Conservation (phyloP, 129 eudicot species). For the Flaveria sonorensis region DNA sequence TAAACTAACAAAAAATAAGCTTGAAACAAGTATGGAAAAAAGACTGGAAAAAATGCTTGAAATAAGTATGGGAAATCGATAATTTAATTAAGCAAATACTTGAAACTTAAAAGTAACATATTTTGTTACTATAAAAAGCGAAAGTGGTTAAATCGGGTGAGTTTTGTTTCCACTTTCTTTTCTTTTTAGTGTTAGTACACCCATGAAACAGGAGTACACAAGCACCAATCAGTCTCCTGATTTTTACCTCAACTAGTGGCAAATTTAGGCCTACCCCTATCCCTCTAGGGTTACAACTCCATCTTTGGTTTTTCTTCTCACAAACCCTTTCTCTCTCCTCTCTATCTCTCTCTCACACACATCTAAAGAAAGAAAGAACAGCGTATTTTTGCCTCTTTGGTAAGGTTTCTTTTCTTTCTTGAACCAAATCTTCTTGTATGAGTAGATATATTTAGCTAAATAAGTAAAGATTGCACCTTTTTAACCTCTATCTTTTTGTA, state of each 20-base stretch:
- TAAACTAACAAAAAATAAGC: no score
- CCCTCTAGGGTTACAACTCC: slow-evolving; percentile 26
- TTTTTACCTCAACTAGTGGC: slow-evolving; percentile 34
- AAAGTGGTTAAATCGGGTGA: slow-evolving; percentile 35
- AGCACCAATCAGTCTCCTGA: slow-evolving; percentile 43
- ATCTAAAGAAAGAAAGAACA: slow-evolving; percentile 21
- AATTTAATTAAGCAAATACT: neutral
- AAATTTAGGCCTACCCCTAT: slow-evolving; percentile 39
- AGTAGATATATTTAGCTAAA: slow-evolving; percentile 35
- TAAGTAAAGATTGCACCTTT: neutral
- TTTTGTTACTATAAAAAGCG: slow-evolving; percentile 31
- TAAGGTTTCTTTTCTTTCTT: slow-evolving; percentile 37
- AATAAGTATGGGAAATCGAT: neutral
- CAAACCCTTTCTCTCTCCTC: neutral
- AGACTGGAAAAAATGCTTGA: neutral
- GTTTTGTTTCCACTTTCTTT: slow-evolving; percentile 33
- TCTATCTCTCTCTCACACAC: slow-evolving; percentile 6
- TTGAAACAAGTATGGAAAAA: no score
- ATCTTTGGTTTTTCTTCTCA: slow-evolving; percentile 5
- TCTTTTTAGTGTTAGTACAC: slow-evolving; percentile 36
- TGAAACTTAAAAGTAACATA: slow-evolving; percentile 22
- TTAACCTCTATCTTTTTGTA: slow-evolving; percentile 6
- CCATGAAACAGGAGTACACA: slow-evolving; percentile 31
- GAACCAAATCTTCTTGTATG: slow-evolving; percentile 28
- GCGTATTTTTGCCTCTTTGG: slow-evolving; percentile 34